Evolutionary conservation across 805 yeast species (phyloP).

Genomic region (Teunomyces lycoperdinae): DNA sequence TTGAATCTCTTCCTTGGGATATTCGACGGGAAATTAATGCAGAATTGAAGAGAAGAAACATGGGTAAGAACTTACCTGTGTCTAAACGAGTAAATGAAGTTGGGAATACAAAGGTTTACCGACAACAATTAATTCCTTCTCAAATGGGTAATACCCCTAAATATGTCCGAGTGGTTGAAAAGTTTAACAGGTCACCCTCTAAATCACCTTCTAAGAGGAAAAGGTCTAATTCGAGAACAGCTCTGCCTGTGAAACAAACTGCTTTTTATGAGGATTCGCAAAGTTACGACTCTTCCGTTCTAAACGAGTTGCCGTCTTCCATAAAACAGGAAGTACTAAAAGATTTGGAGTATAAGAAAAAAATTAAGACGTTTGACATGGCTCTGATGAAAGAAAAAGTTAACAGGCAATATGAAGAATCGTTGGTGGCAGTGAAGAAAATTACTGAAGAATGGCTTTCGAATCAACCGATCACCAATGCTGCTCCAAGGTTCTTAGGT

Average conservation of each 20-base stretch:
- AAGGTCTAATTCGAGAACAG: conserved; percentile 6
- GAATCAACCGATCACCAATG: conserved; percentile 12
- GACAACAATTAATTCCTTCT: conserved; percentile 38
- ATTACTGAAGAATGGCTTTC: conserved; percentile 22
- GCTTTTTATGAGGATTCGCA: conserved; percentile 19
- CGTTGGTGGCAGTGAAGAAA: conserved; percentile 11
- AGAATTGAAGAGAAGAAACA: conserved; percentile 49
- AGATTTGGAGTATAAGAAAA: conserved; percentile 30
- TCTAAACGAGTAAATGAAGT: neutral
- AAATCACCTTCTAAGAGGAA: conserved; percentile 15
- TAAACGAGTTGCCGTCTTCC: conserved; percentile 39
- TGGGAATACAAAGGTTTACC: conserved; percentile 20
- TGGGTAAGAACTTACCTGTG: conserved; percentile 7
- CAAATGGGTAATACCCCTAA: conserved; percentile 27
- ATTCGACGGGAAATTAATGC: conserved; percentile 58
- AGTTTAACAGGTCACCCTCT: conserved; percentile 22
- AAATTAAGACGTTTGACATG: conserved; percentile 22
- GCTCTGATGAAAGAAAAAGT: conserved; percentile 28
- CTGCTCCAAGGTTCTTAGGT: conserved; percentile 8
- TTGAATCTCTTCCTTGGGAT: conserved; percentile 61
- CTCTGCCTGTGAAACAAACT: conserved; percentile 13
- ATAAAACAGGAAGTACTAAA: conserved; percentile 34
- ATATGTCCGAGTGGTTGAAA: conserved; percentile 30
- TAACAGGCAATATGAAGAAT: conserved; percentile 8
- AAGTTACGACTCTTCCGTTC: conserved; percentile 34